Evolutionary conservation across 345 rosid genomes (phyloP).

Genomic region (Acer saccharum): DNA sequence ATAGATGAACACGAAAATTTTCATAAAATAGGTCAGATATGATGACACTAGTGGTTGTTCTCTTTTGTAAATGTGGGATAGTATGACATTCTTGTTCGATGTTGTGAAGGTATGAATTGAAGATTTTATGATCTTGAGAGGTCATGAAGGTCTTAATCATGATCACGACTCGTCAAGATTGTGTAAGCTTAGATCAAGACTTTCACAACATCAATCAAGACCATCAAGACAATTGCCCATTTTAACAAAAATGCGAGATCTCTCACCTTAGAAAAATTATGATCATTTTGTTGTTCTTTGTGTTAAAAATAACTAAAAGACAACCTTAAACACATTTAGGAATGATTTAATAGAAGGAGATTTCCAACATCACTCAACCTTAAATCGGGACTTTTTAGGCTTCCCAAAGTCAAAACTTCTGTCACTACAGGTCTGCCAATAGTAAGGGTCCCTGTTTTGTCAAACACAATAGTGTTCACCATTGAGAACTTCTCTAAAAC

Average conservation of each 20-base stretch:
- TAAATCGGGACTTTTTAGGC: conserved; percentile 30
- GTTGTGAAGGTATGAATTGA: not conserved
- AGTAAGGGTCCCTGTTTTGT: conserved; percentile 95
- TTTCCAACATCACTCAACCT: conserved; percentile 50
- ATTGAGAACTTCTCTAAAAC: conserved; percentile 86
- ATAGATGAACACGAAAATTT: not conserved
- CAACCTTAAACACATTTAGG: conserved; percentile 4
- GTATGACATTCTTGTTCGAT: no score
- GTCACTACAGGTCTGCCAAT: conserved; percentile 90
- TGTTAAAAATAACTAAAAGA: not conserved
- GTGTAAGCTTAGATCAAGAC: not conserved
- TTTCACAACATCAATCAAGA: not conserved
- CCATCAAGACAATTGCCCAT: not conserved
- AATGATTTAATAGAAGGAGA: conserved; percentile 10
- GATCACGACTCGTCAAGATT: not conserved
- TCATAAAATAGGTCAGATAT: not conserved
- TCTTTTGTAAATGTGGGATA: not conserved
- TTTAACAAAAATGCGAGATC: no score
- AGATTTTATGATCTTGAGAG: not conserved
- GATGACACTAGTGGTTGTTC: not conserved
- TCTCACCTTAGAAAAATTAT: no score
- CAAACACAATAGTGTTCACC: conserved; percentile 80
- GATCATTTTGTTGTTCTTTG: no score
- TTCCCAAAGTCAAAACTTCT: conserved; percentile 52
- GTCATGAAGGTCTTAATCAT: not conserved